Base-by-base conservation (phyloP, 768 basidiomycete genomes). In the Podaxis sp. region DNA sequence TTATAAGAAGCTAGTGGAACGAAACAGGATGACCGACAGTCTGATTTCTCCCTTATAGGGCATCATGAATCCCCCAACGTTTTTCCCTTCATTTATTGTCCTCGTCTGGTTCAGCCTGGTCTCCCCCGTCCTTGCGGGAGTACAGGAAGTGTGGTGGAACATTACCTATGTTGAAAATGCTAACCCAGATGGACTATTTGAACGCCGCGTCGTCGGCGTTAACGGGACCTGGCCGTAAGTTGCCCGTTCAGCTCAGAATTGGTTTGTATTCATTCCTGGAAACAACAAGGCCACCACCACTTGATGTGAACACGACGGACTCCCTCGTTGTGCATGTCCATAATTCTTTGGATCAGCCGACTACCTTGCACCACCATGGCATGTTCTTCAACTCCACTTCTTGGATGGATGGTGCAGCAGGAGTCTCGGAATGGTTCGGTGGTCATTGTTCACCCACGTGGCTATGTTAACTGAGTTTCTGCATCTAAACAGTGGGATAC, bases 201-300 rank as follows among this genome's bases (percentile, higher is more conserved):
- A 85, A 12, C 87, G 96, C 53, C 80, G 87, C 8, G 94, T 87
- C 55, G 85, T 97, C 55, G 95, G 95, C 58, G 86, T 97, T 56
- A 98, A 98, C 71, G 86, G 87, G 20, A 90, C 91, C 4, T 99
- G 96, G 96, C 96, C 96, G 89, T 95, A 74, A 73, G 93, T 80
- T 20, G 55, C 57, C 15, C 44, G 58, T 52, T 20, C 7, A 48
- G 52, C 41, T 28, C 24, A 20, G 37, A 20, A 12, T 48, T 56
- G 30, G 33, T 2, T 56, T 54, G 63, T 40, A 40, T 50, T 62
- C 51, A 26, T 48, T 26, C 20, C 33, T 40, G 64, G 17, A 33
- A 38, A 24, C 3, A 4, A 24, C 3, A 63, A 95, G 93, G 28
- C 94, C 93, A 1, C 96, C 96, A 0, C 87, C 93, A 0, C 77